Evolutionary conservation across 1,139 yeast genomes (phyloP), one percentile per base, ranked within the genome.

Genomic region (Saccharomyces hybrid): DNA sequence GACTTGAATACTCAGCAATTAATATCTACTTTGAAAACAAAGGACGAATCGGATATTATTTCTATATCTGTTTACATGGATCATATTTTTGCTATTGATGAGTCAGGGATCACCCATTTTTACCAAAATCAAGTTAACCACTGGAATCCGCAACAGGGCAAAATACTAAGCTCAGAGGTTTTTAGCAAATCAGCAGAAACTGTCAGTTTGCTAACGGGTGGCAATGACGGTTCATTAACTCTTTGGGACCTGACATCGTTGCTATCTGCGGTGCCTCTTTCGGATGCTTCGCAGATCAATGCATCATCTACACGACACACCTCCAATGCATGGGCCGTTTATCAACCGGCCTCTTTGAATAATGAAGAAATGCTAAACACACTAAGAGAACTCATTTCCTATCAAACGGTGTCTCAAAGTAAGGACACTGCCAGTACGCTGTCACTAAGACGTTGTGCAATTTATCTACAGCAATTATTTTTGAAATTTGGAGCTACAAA

Each of bases 371-470:
- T 93, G 77, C 68, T 91, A 47, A 75, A 78, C 32, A 80, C 87
- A 3, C 75, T 93, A 56, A 73, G 78, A 16, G 79, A 79, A 51
- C 75, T 86, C 54, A 84, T 90, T 11, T 73, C 86, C 0, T 90
- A 76, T 70, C 82, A 80, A 61, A 89, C 98, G 0, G 86, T 93
- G 9, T 87, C 96, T 11, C 85, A 85, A 59, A 78, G 78, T 50
- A 89, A 48, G n/a, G 29, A 88, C 0, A 61, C 66, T 5, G 51
- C 58, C 47, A 84, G 79, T 65, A 78, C 87, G 63, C 88, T 87
- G 60, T 96, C 90, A 49, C 86, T 95, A 6, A 80, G 97, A 57
- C 81, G 86, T 49, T 93, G 99, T 73, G 97, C 98, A 0, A 83
- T 84, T 49, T 88, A 78, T 61, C 71, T 93, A 56, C 78, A 82